These are phyloP conservation scores for Daedaleopsis nitida DNA, from an alignment of 768 basidiomycete species.

Conservation along the genomic window DNA sequence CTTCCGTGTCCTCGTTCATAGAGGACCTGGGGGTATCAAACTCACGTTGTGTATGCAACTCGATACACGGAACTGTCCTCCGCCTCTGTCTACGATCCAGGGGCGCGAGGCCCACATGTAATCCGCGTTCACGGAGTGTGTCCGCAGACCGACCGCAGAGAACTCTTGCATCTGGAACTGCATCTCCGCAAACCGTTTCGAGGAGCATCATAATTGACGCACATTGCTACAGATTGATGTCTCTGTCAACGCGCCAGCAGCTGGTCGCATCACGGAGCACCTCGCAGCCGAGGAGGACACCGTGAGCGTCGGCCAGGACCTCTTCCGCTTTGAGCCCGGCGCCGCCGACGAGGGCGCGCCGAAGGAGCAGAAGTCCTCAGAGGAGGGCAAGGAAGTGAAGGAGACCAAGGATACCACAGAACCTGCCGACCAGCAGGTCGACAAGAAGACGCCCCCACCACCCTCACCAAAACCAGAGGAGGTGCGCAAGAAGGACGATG, in stretches of 20 bases:
- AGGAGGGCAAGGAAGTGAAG: constrained; percentile 25
- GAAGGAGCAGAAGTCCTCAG: constrained; percentile 25
- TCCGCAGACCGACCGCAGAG: not conserved
- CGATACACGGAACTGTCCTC: not conserved
- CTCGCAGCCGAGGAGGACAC: constrained; percentile 93
- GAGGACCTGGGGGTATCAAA: not conserved
- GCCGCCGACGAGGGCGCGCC: constrained; percentile 26
- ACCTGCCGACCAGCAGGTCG: constrained; percentile 50
- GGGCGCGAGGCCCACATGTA: not conserved
- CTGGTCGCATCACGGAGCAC: constrained; percentile 86
- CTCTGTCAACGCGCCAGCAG: constrained; percentile 88
- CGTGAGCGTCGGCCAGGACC: constrained; percentile 91
- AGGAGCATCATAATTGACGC: not conserved
- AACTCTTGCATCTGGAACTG: not conserved
- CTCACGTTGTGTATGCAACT: not conserved
- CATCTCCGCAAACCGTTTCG: not conserved
- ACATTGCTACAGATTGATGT: constrained; percentile 79
- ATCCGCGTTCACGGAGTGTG: no score
- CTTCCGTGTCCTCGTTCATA: not conserved
- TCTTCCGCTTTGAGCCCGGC: constrained; percentile 89
- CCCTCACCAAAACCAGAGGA: constrained; percentile 42
- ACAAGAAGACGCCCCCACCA: constrained; percentile 47
- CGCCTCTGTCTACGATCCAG: not conserved
- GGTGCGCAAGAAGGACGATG: constrained; percentile 28
- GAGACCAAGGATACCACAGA: constrained; percentile 44